Base-by-base conservation (phyloP, 2,329 filamentous ascomycete species). In the Didymella segeticola region DNA sequence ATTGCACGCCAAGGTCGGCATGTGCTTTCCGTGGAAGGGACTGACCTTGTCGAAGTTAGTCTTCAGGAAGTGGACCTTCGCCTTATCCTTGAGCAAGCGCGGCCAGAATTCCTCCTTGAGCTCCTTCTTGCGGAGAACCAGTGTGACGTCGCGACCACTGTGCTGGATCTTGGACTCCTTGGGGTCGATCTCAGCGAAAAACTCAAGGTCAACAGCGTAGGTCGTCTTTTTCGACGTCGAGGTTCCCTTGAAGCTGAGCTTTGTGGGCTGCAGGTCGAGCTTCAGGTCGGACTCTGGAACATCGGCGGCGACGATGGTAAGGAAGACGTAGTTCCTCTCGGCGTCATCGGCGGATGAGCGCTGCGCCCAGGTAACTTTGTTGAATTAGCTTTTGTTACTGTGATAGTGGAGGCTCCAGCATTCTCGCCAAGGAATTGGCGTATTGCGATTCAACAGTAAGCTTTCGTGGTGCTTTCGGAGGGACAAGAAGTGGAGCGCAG, bases 81-180 rank as follows among this genome's bases (percentile, higher is more conserved):
- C 89, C 65, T 82, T 78, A 57, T 93, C 90, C 87, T 97, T 97
- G 75, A 97, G 84, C 71, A 99, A 84, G 62, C 95, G 87, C 60
- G 93, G 93, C 95, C 95, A 99, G 86, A 89, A 98, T 79, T 95
- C 91, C 72, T 91, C 86, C 79, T 92, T 90, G 63, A 95, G 84
- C 73, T 96, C 92, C 88, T 97, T 97, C 90, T 99, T 99, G 79
- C 91, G 86, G 77, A 99, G 84, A 75, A 96, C 90, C 69, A 98
- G 78, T 82, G 96, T 89, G 66, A 97, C 83, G 71, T 92, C 92
- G 78, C 93, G 91, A 72, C 86, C 83, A 38, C 89, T 96, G 85
- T 97, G 91, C 83, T 91, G 87, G 73, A 89, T 86, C 82, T 93
- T 95, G 82, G 86, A 91, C 77, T 90, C 87, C 57, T 85, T 85